phyloP scores from a whole-genome alignment of 2,329 filamentous ascomycete genomes.

The Fusarium graminum region DNA sequence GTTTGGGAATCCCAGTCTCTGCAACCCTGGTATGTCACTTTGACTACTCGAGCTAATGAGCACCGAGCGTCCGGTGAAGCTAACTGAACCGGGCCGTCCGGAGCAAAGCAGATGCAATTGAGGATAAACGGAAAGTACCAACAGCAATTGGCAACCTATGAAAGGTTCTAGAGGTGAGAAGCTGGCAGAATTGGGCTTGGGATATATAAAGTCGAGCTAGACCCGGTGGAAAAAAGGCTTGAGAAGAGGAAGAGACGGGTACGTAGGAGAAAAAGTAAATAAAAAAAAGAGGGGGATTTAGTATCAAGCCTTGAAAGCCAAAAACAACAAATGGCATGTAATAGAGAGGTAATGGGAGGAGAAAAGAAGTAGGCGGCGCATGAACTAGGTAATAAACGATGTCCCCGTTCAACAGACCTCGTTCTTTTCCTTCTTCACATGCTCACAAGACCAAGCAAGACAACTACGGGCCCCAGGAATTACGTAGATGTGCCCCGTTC shows the following conservation, averaged over 20 bases:
- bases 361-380: slow-evolving; percentile 19
- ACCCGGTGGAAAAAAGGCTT: slow-evolving; percentile 9
- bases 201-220: not conserved
- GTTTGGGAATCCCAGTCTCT: slow-evolving; percentile 26
- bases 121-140: not conserved
- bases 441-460: slow-evolving; percentile 40
- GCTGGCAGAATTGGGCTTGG: slow-evolving; percentile 3
- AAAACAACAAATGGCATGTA: not conserved
- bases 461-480: slow-evolving; percentile 31
- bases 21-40: slow-evolving; percentile 26
- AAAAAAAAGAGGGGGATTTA: slow-evolving; percentile 13
- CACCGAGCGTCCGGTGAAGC: slow-evolving; percentile 31
- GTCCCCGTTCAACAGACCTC: not conserved
- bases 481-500: slow-evolving; percentile 39
- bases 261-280: slow-evolving; percentile 5
- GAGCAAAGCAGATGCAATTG: slow-evolving; percentile 19
- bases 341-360: not conserved
- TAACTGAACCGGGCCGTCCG: slow-evolving; percentile 39
- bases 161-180: not conserved
- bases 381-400: not conserved
- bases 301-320: slow-evolving; percentile 21
- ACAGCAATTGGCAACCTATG: not conserved
- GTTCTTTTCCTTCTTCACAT: slow-evolving; percentile 37
- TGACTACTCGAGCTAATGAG: slow-evolving; percentile 27
- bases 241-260: slow-evolving; percentile 7